Conservation (phyloP, 768 basidiomycete genomes). For the Kwoniella sp. region DNA sequence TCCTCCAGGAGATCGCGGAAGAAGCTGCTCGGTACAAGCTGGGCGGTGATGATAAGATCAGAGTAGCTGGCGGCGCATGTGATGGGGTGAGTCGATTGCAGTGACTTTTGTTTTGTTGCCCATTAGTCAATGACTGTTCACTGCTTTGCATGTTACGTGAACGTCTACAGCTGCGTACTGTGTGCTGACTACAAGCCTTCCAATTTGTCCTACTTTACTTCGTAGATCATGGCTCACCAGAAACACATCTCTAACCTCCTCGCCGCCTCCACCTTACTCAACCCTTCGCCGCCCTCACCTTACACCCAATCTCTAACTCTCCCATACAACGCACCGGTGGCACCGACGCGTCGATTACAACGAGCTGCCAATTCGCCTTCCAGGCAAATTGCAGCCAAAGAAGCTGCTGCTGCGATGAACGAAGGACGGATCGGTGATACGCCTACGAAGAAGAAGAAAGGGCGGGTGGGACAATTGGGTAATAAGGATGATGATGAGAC, state of each 20-base stretch:
- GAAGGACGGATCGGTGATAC: constrained; percentile 37
- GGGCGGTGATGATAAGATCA: constrained; percentile 96
- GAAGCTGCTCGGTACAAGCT: constrained; percentile 87
- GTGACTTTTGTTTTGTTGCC: constrained; percentile 35
- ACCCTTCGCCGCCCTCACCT: constrained; percentile 41
- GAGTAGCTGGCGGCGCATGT: constrained; percentile 86
- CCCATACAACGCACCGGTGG: constrained; percentile 23
- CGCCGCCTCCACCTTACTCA: constrained; percentile 52
- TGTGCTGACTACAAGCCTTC: background rate
- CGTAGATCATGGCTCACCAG: constrained; percentile 55
- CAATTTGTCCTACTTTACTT: background rate
- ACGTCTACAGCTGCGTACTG: background rate
- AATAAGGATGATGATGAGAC: constrained; percentile 46
- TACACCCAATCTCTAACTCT: constrained; percentile 46
- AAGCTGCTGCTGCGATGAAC: constrained; percentile 14
- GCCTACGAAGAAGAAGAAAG: constrained; percentile 53
- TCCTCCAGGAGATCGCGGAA: constrained; percentile 90
- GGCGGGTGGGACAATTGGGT: constrained; percentile 39
- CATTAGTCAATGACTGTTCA: background rate
- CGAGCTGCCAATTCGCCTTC: constrained; percentile 48
- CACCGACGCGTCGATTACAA: constrained; percentile 33
- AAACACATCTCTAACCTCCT: constrained; percentile 53
- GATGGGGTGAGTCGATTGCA: constrained; percentile 69
- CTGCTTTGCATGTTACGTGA: background rate
- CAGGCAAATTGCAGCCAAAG: constrained; percentile 19